Evolutionary conservation across 495 filamentous ascomycete genomes (phyloP), one percentile per base, ranked within the genome.

Genomic region (Neurospora sp.): DNA sequence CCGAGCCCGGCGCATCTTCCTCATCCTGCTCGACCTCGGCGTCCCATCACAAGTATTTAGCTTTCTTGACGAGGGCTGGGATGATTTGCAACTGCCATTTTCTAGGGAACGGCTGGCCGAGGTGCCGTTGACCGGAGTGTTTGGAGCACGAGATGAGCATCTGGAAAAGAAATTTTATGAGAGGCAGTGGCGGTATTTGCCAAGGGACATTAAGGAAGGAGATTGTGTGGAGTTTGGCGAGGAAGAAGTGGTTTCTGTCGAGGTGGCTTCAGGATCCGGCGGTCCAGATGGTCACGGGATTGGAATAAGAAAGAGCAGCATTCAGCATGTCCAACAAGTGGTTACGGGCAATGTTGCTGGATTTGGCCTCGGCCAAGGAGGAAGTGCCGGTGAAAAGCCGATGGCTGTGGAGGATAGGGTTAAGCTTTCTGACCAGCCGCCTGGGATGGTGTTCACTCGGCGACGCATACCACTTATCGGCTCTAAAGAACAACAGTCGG

Each of bases 31-130:
- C 48, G 91, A 94, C 72, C 85, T 97, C 69, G 93, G 91, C 0
- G 88, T 93, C 14, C 90, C 94, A 0, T 91, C 93, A 73, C 91
- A 91, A 80, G 96, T 97, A 69, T 97, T 97, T 76, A 88, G 89
- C 20, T 83, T 94, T 48, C 89, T 97, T 65, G 93, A 97, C 78
- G 89, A 92, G 72, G 94, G 92, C 5, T 93, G 91, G 85, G 93
- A 96, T 75, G 95, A 98, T 77, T 88, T 91, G 68, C 94, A 98
- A 81, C 85, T 98, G 20, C 95, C 95, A 0, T 84, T 97, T 70
- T 85, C 91, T 0, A 85, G 89, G 61, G 88, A 88, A 76, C 87
- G 87, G 38, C 85, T 97, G 3, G 83, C 85, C 44, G 85, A 97
- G 37, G 90, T 89, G 1, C 82, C 85, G 20, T 59, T 59, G 9